Conservation (phyloP, 139 green algal genomes). For the Chlorella sp. region DNA sequence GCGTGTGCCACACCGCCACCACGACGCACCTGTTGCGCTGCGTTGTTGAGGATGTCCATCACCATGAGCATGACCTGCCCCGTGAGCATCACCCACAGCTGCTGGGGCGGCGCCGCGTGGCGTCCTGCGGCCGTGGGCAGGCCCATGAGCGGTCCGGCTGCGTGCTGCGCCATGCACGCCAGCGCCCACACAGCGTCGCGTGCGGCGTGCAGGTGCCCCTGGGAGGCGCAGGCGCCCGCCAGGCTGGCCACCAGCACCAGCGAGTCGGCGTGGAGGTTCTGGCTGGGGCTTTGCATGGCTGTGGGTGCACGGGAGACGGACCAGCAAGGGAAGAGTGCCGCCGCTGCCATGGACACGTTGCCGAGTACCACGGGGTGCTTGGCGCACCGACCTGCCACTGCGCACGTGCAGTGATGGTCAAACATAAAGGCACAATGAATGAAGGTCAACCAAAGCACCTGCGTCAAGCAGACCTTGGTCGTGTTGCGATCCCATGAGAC, state of each 20-base stretch:
- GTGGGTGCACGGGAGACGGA: background rate
- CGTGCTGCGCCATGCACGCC: background rate
- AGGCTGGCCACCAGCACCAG: background rate
- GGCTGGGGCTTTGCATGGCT: too few species aligned
- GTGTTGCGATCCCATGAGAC: too few species aligned
- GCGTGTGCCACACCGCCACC: too few species aligned
- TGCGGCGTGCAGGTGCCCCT: background rate
- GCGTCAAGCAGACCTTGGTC: too few species aligned
- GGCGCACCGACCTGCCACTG: background rate
- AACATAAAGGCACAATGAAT: too few species aligned
- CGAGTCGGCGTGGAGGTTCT: background rate
- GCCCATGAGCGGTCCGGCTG: too few species aligned
- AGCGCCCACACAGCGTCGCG: background rate
- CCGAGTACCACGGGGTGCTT: background rate
- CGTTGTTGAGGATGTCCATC: background rate
- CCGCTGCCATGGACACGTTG: background rate
- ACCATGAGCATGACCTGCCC: background rate
- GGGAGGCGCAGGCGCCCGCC: too few species aligned
- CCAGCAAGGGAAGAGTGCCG: background rate
- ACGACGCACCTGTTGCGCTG: background rate
- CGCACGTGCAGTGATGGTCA: too few species aligned
- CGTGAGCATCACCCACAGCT: background rate
- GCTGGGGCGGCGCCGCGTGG: background rate
- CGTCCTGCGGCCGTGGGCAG: too few species aligned
- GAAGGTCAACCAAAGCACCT: too few species aligned